These are phyloP conservation scores for Phytophthora aleatoria DNA, from an alignment of 352 stramenopile genomes.

Conservation along the genomic window DNA sequence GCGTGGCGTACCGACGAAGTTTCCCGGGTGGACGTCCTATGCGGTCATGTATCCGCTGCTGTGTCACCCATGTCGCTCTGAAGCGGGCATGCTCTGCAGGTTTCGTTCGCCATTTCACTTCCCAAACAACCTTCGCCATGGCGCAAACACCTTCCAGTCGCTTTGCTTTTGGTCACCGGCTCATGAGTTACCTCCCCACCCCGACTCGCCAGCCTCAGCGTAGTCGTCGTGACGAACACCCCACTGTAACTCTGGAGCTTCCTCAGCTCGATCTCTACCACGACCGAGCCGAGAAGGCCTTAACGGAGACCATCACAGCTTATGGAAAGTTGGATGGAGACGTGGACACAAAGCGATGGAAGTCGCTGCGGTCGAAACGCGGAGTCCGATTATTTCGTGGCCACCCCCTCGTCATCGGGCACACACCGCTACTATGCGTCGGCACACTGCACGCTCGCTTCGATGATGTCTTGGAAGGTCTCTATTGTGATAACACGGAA, in stretches of 20 bases:
- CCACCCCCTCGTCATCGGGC: slow-evolving; percentile 4
- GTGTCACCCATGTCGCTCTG: slow-evolving; percentile 2
- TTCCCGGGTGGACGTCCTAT: slow-evolving; percentile 10
- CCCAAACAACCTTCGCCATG: not conserved
- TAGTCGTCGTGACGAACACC: slow-evolving; percentile 5
- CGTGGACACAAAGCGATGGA: slow-evolving; percentile 40
- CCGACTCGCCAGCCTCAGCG: not conserved
- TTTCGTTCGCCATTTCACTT: not conserved
- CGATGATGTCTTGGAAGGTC: slow-evolving; percentile 43
- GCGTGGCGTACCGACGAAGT: slow-evolving; percentile 10
- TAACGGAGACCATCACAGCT: slow-evolving; percentile 39
- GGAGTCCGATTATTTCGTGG: slow-evolving; percentile 41
- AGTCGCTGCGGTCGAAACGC: slow-evolving; percentile 36
- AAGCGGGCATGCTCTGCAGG: not conserved
- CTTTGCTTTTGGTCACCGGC: slow-evolving; percentile 2
- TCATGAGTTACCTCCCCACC: slow-evolving; percentile 5
- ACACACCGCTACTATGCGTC: slow-evolving; percentile 30
- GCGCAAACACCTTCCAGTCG: not conserved
- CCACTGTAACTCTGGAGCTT: slow-evolving; percentile 15
- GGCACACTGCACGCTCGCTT: slow-evolving; percentile 36
- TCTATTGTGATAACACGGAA: slow-evolving; percentile 37
- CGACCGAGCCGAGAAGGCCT: slow-evolving; percentile 31
- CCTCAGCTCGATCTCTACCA: slow-evolving; percentile 46
- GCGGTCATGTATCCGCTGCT: slow-evolving; percentile 5
- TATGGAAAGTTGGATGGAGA: slow-evolving; percentile 34